Evolutionary conservation across 192 early-diverging fungal genomes (phyloP).

Genomic region (Gigaspora rosea): DNA sequence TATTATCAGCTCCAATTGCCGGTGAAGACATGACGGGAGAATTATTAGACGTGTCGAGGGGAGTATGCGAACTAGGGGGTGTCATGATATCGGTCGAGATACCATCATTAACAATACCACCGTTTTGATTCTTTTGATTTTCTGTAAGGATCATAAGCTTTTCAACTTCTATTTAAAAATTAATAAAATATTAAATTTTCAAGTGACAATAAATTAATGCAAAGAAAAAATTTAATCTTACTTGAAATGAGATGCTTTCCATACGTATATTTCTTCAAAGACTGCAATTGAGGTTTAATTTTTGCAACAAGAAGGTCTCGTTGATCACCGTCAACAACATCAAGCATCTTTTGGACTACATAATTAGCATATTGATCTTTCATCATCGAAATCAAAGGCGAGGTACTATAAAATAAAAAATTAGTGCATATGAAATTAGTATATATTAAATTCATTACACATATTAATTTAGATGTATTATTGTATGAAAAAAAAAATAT

Average conservation of each 20-base stretch:
- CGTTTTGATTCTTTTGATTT: conserved; percentile 30
- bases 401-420: conserved; percentile 56
- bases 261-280: conserved; percentile 96
- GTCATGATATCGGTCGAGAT: conserved; percentile 5
- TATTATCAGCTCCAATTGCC: not conserved
- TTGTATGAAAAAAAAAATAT: conserved; percentile 24
- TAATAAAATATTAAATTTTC: not conserved
- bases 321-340: conserved; percentile 93
- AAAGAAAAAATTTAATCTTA: conserved; percentile 37
- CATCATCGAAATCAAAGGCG: conserved; percentile 94
- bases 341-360: conserved; percentile 99
- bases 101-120: not conserved
- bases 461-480: conserved; percentile 9
- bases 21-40: conserved; percentile 12
- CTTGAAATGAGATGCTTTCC: conserved; percentile 92
- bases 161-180: conserved; percentile 30
- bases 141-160: conserved; percentile 31
- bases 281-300: conserved; percentile 90
- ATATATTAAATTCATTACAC: not conserved
- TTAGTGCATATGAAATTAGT: not conserved
- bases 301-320: conserved; percentile 83
- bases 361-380: conserved; percentile 99
- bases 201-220: not conserved
- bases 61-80: not conserved
- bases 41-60: conserved; percentile 18